Evolutionary conservation across 441 rosid genomes (phyloP), one percentile per base, ranked within the genome.

Genomic region (Melastoma candidum): DNA sequence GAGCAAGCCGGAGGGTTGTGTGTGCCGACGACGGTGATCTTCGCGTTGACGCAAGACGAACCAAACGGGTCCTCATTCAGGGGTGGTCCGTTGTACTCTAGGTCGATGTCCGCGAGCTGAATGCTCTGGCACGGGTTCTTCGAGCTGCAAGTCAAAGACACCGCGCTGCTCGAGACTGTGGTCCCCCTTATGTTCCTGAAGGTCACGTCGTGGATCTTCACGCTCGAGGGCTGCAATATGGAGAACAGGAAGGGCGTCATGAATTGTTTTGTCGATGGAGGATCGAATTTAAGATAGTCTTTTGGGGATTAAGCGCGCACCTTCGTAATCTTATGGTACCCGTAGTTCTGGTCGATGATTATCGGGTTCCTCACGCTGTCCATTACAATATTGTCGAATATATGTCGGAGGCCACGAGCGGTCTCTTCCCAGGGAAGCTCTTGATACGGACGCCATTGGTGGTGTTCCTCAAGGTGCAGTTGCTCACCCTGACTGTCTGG

Each of bases 151-250:
- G 11, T 3, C 27, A 62, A 46, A 26, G 32, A 39, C 25, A 62
- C 60, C 10, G 66, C 59, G 25, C 11, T 24, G 7, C 14, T 44
- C 22, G 66, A 54, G 49, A 49, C 44, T 3, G 66, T 41, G 13
- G 66, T 54, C n/a, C 66, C 66, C 26, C 59, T 48, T 7, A 62
- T 62, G 59, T 62, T 62, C 66, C 32, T 62, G 60, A 54, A 62
- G 55, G 48, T 59, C 13, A 62, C 55, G 27, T 54, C 11, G 11
- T 47, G 48, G 11, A 62, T 2, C 48, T 44, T 48, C 50, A 62
- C 66, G 26, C 59, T 62, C 12, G 66, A 62, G 4, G 54, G 59
- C 66, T 62, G 39, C 48, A 46, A 55, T 12, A 17, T 17, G 22
- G 22, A 17, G 9, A 1, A 47, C 17, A 47, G 26, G 5, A 52